Percentiles rank a stretch among this genome's conserved stretches.
Conservation (phyloP, 164 flowering plant genomes). For the Aristolochia fimbriata region DNA sequence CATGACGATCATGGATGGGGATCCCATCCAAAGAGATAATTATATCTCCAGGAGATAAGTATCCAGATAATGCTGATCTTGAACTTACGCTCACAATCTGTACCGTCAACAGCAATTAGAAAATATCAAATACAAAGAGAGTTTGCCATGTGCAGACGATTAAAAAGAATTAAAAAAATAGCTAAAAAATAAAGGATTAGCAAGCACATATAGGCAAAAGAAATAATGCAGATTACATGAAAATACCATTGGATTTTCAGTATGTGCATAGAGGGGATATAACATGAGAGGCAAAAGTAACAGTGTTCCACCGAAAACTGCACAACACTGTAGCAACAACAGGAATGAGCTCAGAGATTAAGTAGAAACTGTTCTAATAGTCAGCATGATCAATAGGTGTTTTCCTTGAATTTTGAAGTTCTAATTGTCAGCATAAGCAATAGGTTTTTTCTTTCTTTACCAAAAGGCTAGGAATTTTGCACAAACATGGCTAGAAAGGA, state of each 20-base stretch:
- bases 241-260: constrained; percentile 58
- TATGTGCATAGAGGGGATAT: constrained; percentile 60
- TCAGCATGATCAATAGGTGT: too few relatives aligned
- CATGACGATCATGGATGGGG: constrained; percentile 30
- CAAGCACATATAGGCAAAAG: background rate
- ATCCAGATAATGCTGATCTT: constrained; percentile 49
- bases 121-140: background rate
- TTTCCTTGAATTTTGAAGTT: too few relatives aligned
- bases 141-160: too few relatives aligned
- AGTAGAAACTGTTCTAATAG: too few relatives aligned
- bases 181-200: background rate
- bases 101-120: background rate
- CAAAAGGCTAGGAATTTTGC: too few relatives aligned
- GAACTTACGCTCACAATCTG: constrained; percentile 64
- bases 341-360: background rate
- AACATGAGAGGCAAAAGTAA: constrained; percentile 54
- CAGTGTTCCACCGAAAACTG: constrained; percentile 57
- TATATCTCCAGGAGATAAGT: constrained; percentile 59
- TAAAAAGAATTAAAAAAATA: background rate
- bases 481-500: too few relatives aligned
- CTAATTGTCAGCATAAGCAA: too few relatives aligned
- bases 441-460: too few relatives aligned
- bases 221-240: background rate
- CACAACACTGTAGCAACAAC: constrained; percentile 42
- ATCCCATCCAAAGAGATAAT: constrained; percentile 61